Conservation (phyloP, 257 asterid genomes). For the Capsicum baccatum region DNA sequence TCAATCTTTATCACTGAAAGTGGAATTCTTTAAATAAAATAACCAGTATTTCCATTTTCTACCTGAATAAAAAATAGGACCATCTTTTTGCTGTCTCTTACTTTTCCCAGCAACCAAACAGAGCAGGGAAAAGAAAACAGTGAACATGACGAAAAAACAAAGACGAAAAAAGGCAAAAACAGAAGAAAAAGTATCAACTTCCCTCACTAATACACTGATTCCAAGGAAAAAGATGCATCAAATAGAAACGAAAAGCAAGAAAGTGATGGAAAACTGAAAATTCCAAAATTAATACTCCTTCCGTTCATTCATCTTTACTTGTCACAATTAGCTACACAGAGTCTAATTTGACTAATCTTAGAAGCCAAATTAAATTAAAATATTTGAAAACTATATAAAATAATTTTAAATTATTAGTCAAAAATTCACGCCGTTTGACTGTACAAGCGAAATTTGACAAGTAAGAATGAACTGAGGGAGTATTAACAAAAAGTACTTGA, state of each 20-base stretch:
- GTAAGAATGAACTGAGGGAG: too few species aligned
- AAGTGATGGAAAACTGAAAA: constrained; percentile 32
- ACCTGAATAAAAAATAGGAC: neutral
- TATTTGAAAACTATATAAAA: too few species aligned
- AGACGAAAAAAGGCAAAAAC: neutral
- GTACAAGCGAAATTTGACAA: too few species aligned
- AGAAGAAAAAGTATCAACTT: neutral
- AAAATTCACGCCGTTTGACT: too few species aligned
- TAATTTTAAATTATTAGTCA: too few species aligned
- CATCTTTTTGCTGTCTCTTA: neutral
- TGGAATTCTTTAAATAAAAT: neutral
- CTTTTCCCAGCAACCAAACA: constrained; percentile 36
- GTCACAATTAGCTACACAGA: too few species aligned
- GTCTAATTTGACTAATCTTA: too few species aligned
- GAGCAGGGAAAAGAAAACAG: constrained; percentile 25
- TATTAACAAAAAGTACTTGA: neutral
- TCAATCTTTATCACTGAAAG: constrained; percentile 15
- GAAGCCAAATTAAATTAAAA: too few species aligned
- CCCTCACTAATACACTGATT: constrained; percentile 45
- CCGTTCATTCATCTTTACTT: too few species aligned
- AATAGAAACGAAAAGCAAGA: constrained; percentile 2
- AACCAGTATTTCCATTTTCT: neutral
- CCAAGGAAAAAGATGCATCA: constrained; percentile 36
- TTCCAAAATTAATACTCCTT: neutral
- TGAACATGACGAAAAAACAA: neutral